phyloP scores from a whole-genome alignment of 1,284 basidiomycete species.

The Pseudozyma tsukubaensis region DNA sequence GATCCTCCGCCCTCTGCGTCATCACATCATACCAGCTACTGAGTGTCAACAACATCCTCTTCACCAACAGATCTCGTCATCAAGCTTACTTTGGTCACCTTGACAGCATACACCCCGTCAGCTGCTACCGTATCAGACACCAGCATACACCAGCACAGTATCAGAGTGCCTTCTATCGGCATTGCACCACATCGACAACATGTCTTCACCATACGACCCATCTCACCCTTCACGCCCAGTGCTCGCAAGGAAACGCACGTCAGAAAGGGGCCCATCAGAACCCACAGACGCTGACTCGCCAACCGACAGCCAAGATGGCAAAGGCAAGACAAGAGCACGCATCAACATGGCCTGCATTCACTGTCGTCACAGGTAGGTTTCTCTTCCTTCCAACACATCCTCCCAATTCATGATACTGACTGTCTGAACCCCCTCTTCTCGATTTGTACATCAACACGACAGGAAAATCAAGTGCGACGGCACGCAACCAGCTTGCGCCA shows the following conservation, averaged over 20 bases:
- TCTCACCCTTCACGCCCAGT: slow-evolving; percentile 32
- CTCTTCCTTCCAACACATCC: neutral
- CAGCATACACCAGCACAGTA: slow-evolving; percentile 1
- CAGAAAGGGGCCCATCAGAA: slow-evolving; percentile 16
- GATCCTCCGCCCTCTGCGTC: neutral
- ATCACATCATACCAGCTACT: too few relatives aligned
- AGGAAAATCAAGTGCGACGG: slow-evolving; percentile 65
- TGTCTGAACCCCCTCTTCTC: neutral
- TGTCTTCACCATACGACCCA: slow-evolving; percentile 28
- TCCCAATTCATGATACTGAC: neutral
- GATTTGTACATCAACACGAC: neutral
- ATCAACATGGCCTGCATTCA: slow-evolving; percentile 64
- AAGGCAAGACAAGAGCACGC: slow-evolving; percentile 39
- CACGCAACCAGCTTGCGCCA: slow-evolving; percentile 55
- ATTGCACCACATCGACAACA: slow-evolving; percentile 2
- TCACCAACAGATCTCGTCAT: too few relatives aligned
- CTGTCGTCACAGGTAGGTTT: slow-evolving; percentile 58
- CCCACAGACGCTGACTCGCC: slow-evolving; percentile 23
- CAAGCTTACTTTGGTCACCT: too few relatives aligned
- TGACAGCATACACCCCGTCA: too few relatives aligned
- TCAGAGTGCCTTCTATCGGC: too few relatives aligned
- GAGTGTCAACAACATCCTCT: too few relatives aligned
- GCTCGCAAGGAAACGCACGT: slow-evolving; percentile 35
- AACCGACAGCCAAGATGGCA: slow-evolving; percentile 39
- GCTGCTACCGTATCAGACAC: too few relatives aligned